A percentile compares a stretch with the other conserved stretches of the same genome.
Evolutionary conservation across 202 grass and related monocot genomes (phyloP).

Genomic region (Carex arenaria): DNA sequence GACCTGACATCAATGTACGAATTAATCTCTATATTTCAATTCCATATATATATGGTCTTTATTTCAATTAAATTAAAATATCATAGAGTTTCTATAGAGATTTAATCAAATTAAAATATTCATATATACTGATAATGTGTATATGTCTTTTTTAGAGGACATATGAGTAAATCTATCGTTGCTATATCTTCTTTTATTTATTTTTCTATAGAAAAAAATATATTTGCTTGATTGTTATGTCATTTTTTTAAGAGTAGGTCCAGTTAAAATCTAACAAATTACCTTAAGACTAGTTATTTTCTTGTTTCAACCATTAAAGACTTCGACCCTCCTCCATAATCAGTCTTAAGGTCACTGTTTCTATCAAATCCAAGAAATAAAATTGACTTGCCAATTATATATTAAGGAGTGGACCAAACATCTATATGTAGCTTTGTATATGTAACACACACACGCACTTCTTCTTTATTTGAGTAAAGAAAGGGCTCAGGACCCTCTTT

Average conservation of each 20-base stretch:
- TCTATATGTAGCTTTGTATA: too few relatives aligned
- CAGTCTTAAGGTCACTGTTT: background rate
- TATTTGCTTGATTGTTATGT: too few relatives aligned
- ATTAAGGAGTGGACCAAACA: background rate
- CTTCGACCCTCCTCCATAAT: too few relatives aligned
- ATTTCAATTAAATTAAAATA: background rate
- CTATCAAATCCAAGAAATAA: background rate
- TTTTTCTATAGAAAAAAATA: too few relatives aligned
- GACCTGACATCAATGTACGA: constrained; percentile 43
- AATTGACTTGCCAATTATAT: background rate
- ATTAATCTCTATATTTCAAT: background rate
- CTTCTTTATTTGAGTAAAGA: background rate
- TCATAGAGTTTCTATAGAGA: background rate
- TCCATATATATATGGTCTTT: background rate
- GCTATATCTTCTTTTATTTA: background rate
- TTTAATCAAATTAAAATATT: background rate
- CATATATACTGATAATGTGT: background rate
- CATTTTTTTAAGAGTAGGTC: background rate
- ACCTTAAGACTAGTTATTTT: background rate
- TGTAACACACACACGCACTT: background rate
- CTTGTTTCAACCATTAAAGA: background rate
- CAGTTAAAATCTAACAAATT: background rate
- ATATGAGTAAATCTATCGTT: background rate
- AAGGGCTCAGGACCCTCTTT: background rate
- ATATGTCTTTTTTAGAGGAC: background rate